Evolutionary conservation across 225 moss, liverwort and hornwort genomes (phyloP), one percentile per base, ranked within the genome.

Genomic region (Polytrichum formosum): DNA sequence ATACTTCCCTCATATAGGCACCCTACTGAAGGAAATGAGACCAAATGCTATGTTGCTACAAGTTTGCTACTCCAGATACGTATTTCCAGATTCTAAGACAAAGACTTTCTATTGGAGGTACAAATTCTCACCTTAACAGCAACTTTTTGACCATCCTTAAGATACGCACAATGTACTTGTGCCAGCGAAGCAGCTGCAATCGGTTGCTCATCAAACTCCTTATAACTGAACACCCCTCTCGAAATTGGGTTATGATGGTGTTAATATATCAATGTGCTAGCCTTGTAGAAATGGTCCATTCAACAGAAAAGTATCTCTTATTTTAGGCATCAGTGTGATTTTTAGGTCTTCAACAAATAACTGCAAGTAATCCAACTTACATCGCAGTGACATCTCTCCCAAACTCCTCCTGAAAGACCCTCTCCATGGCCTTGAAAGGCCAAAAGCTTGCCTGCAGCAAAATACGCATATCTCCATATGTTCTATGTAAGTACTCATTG

Each of bases 121-220:
- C 46, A 46, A 16, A 0, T 46, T 46, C 76, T 69, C 75, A 90
- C 96, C 91, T 98, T 98, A 19, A 98, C 84, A 68, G 94, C 97
- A 76, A 98, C 92, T 80, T 87, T 82, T 82, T 87, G 70, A 28
- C 90, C 92, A 74, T 78, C 77, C 64, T 85, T 82, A 46, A 97
- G 73, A 65, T 69, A 76, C 18, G 85, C 94, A 56, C 76, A 88
- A 70, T 98, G 97, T 67, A 98, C 97, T 87, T 98, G 97, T 53
- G 97, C 97, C 69, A 98, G 91, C 6, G 94, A 98, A 27, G 97
- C 97, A 78, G 92, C 97, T 73, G 92, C 97, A 87, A 94, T 90
- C 35, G 97, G 94, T 54, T 88, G 74, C 81, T 92, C 85, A 70
- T 98, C 90, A 65, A 94, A 94, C 33, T 76, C 74, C 53, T 75